These are phyloP conservation scores for Podila minutissima DNA, from an alignment of 192 early-diverging fungal species.

Conservation along the genomic window DNA sequence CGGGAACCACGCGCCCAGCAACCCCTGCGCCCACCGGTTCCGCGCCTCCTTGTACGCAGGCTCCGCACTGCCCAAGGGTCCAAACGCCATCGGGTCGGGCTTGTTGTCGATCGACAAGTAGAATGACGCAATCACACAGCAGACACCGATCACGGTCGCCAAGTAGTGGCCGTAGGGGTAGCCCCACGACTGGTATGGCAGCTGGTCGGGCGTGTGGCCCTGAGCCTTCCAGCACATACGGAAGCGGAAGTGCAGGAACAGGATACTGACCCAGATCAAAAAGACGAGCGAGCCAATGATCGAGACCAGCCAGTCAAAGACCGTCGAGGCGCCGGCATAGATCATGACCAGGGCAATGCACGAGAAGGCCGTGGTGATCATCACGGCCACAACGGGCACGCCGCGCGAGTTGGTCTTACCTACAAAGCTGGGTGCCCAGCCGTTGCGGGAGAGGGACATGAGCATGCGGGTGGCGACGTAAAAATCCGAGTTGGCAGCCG, in stretches of 20 bases:
- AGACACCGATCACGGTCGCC: constrained; percentile 65
- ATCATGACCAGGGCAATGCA: constrained; percentile 65
- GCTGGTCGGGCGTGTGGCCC: constrained; percentile 61
- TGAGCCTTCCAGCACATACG: constrained; percentile 78
- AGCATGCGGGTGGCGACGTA: constrained; percentile 74
- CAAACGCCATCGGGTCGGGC: constrained; percentile 54
- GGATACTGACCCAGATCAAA: constrained; percentile 86
- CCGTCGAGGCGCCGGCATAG: constrained; percentile 64
- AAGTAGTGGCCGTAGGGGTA: constrained; percentile 80
- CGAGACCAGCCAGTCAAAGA: constrained; percentile 74
- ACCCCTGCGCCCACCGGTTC: constrained; percentile 53
- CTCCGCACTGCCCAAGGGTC: constrained; percentile 60
- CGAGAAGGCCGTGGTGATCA: constrained; percentile 65
- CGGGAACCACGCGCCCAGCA: constrained; percentile 71
- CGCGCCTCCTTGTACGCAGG: constrained; percentile 50
- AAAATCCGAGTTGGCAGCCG: constrained; percentile 79
- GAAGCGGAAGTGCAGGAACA: constrained; percentile 85
- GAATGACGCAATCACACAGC: constrained; percentile 64
- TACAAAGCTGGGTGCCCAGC: constrained; percentile 67
- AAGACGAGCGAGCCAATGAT: constrained; percentile 81
- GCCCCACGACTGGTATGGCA: constrained; percentile 80
- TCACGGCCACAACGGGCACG: constrained; percentile 66
- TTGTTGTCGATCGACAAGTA: constrained; percentile 60
- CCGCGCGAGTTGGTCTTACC: constrained; percentile 56
- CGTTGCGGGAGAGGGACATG: constrained; percentile 65